These are phyloP conservation scores for Oidiodendron maius DNA, from an alignment of 495 filamentous ascomycete species.

Conservation along the genomic window DNA sequence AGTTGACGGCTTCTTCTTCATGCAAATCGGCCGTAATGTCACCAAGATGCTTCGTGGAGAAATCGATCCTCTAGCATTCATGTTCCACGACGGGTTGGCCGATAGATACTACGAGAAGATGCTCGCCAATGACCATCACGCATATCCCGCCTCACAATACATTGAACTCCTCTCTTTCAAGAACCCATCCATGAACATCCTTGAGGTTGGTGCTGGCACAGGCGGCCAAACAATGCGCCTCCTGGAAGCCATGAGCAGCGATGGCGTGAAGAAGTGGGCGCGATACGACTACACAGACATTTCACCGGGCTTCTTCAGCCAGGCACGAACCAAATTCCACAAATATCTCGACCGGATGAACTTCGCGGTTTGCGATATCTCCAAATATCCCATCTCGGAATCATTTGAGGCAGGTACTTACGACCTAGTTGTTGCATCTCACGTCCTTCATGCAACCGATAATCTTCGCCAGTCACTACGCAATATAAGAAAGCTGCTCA, in stretches of 20 bases:
- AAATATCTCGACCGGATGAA: slow-evolving; percentile 32
- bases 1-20: no score
- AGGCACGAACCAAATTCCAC: slow-evolving; percentile 38
- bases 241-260: slow-evolving; percentile 23
- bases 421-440: slow-evolving; percentile 42
- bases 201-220: no score
- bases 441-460: slow-evolving; percentile 44
- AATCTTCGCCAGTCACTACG: slow-evolving; percentile 30
- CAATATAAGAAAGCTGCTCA: slow-evolving; percentile 38
- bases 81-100: no score
- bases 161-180: no score
- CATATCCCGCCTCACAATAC: no score
- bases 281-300: slow-evolving; percentile 50
- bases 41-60: no score
- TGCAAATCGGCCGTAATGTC: no score
- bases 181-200: not conserved
- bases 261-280: slow-evolving; percentile 18
- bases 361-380: slow-evolving; percentile 40
- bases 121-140: no score
- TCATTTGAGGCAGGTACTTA: slow-evolving; percentile 35
- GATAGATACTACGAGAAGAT: no score
- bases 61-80: no score
- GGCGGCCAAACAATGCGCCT: no score
- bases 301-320: slow-evolving; percentile 34
- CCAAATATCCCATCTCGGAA: slow-evolving; percentile 33